phyloP scores from a whole-genome alignment of 805 yeast species.

The Scheffersomyces coipomensis region DNA sequence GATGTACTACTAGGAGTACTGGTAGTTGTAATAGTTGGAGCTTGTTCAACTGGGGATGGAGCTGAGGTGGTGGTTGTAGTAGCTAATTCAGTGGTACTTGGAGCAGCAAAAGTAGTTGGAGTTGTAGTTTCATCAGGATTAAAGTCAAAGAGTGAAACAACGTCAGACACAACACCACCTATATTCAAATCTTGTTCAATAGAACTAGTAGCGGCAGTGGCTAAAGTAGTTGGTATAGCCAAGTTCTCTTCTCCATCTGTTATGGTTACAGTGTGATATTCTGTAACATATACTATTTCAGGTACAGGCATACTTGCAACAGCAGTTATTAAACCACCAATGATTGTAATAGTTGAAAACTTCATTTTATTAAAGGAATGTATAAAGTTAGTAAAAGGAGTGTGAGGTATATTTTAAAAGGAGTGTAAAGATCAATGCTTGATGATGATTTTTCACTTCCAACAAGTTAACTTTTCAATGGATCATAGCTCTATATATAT shows the following conservation, averaged over 20 bases:
- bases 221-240: constrained; percentile 6
- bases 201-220: constrained; percentile 9
- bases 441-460: no score
- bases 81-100: constrained; percentile 11
- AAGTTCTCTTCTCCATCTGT: constrained; percentile 8
- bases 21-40: constrained; percentile 9
- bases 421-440: no score
- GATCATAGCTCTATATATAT: no score
- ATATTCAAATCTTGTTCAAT: constrained; percentile 7
- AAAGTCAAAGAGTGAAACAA: neutral
- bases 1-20: constrained; percentile 10
- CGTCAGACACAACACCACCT: constrained; percentile 6
- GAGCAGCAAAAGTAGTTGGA: constrained; percentile 2
- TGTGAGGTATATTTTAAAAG: no score
- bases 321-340: no score
- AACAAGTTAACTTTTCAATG: no score
- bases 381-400: no score
- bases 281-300: constrained; percentile 21
- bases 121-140: constrained; percentile 4
- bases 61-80: constrained; percentile 8
- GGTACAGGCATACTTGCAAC: no score
- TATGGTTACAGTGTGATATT: constrained; percentile 18
- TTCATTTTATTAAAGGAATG: no score
- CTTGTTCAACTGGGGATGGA: constrained; percentile 6
- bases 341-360: no score